Base-by-base conservation (phyloP, 176 grass and related monocot species). In the Bonia amplexicaulis region DNA sequence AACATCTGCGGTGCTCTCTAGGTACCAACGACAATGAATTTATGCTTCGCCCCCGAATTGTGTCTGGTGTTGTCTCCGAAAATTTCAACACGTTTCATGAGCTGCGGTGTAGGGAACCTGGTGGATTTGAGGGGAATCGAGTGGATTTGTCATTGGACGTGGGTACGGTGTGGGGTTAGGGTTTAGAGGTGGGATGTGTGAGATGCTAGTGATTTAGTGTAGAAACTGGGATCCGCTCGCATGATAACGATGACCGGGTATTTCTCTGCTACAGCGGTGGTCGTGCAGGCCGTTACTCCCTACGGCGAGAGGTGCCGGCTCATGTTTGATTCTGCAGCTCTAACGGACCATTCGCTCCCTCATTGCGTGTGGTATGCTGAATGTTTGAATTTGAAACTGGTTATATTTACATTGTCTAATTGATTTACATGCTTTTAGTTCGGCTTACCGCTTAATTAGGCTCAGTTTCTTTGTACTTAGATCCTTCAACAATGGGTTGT, bases 171-270 rank as follows among this genome's bases (percentile, higher is more conserved):
- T 64, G 58, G 63, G 25, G 33, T 87, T 79, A 47, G 25, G 45
- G 54, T 80, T 63, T 70, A 35, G 51, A 75, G 33, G 44, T 52
- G 25, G 37, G 81, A 52, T 77, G 63, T 52, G 37, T 59, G 61
- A 78, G 83, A 47, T 76, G 85, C 35, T 82, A 16, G 66, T 86
- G 79, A 53, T 90, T 78, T 73, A 83, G 88, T 86, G 88, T 86
- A 82, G 73, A 63, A 82, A 86, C 71, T 84, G 89, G 89, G 76
- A 84, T 87, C 25, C 62, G 44, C 81, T 88, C 76, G 76, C 89
- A 69, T 91, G 89, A 91, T 91, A 85, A 84, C 89, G 89, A 90
- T 90, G 89, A 90, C 85, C 62, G 75, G 89, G 66, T 90, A 90
- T 90, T 90, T 90, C 68, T 90, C 53, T 90, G 89, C 89, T 90